phyloP scores from a whole-genome alignment of 225 moss, liverwort and hornwort genomes.

The Pseudisothecium myosuroides region DNA sequence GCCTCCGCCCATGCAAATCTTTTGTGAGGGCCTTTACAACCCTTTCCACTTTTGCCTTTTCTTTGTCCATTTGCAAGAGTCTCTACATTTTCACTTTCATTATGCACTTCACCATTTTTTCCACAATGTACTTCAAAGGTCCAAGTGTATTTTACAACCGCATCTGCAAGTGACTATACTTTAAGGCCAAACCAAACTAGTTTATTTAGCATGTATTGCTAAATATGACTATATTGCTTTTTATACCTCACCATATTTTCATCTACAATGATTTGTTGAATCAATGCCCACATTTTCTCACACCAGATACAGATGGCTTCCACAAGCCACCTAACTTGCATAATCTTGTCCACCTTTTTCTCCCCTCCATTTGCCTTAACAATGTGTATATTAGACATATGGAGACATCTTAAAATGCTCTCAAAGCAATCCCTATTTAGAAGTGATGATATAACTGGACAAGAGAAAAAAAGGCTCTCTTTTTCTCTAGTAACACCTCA shows the following conservation, averaged over 20 bases:
- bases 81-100: rapidly evolving
- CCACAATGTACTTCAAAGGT: background rate
- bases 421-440: background rate
- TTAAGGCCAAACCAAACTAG: rapidly evolving
- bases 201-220: background rate
- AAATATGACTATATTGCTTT: background rate
- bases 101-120: rapidly evolving
- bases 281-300: background rate
- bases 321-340: background rate
- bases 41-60: rapidly evolving
- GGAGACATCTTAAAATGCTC: background rate
- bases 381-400: rapidly evolving
- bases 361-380: rapidly evolving
- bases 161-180: no score
- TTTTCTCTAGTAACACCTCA: background rate
- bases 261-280: background rate
- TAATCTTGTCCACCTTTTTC: background rate
- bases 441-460: background rate
- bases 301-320: rapidly evolving
- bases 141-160: rapidly evolving
- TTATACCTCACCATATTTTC: background rate
- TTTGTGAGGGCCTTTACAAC: rapidly evolving
- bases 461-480: background rate
- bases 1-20: background rate
- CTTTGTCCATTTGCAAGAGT: rapidly evolving